Conservation (phyloP, 345 rosid genomes). For the Lepidium aucheri region DNA sequence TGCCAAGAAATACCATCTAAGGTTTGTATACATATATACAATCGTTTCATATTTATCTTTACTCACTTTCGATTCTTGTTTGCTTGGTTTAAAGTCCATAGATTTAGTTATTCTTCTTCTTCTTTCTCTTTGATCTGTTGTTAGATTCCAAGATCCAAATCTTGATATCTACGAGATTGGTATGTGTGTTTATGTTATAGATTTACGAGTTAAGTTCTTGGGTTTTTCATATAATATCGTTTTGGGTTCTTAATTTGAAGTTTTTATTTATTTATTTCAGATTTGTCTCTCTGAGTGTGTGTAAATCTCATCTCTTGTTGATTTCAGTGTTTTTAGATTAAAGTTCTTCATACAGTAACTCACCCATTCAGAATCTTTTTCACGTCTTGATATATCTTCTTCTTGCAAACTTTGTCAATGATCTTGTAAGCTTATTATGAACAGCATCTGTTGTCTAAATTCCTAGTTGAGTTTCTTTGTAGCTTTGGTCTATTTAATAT, state of each 20-base stretch:
- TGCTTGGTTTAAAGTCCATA: neutral
- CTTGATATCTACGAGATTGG: slow-evolving; percentile 12
- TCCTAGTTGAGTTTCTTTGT: neutral
- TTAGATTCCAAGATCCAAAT: slow-evolving; percentile 10
- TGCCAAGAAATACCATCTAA: slow-evolving; percentile 13
- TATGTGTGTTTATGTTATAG: neutral
- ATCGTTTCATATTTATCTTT: neutral
- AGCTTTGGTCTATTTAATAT: neutral
- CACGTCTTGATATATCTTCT: neutral
- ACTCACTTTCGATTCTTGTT: neutral
- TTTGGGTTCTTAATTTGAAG: neutral
- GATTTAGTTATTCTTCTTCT: neutral
- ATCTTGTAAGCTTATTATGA: neutral
- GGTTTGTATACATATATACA: neutral
- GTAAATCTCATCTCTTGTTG: slow-evolving; percentile 4
- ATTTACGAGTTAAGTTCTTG: slow-evolving; percentile 7
- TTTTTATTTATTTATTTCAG: neutral
- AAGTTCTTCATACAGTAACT: neutral
- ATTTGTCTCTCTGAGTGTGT: neutral
- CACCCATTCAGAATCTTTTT: neutral
- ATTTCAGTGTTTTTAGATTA: neutral
- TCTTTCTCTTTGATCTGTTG: neutral
- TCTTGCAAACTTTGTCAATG: neutral
- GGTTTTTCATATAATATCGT: neutral
- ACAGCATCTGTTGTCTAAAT: neutral